Percentiles rank a stretch among this genome's conserved stretches.
These are phyloP conservation scores for Fusarium fujikuroi DNA, from an alignment of 2,329 filamentous ascomycete genomes.

Conservation along the genomic window DNA sequence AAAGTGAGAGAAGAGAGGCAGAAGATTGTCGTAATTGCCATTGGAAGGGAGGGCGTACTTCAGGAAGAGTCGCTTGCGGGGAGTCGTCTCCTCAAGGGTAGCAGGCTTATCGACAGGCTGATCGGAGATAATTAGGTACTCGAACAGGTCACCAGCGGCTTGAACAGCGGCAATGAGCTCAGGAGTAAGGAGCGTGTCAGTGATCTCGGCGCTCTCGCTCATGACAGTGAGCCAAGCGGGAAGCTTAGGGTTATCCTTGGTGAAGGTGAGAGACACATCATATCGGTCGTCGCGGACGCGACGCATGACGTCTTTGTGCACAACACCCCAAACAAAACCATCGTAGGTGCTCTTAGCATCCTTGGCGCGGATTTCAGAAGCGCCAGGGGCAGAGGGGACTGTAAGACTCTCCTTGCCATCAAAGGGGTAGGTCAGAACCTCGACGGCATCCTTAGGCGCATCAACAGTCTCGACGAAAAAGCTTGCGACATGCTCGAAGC, in stretches of 20 bases:
- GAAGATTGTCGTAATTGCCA: constrained; percentile 71
- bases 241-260: constrained; percentile 91
- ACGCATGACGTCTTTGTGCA: constrained; percentile 96
- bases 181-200: constrained; percentile 85
- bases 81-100: constrained; percentile 83
- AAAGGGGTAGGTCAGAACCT: constrained; percentile 86
- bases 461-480: constrained; percentile 84
- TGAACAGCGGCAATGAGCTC: constrained; percentile 85
- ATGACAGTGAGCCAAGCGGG: constrained; percentile 92
- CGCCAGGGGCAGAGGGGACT: constrained; percentile 72
- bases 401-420: constrained; percentile 89
- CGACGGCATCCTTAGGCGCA: constrained; percentile 75
- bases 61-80: constrained; percentile 88
- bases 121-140: constrained; percentile 90
- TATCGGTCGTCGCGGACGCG: constrained; percentile 90
- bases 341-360: constrained; percentile 79
- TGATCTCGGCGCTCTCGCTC: constrained; percentile 97
- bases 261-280: constrained; percentile 90
- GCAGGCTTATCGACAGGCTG: constrained; percentile 88
- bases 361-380: constrained; percentile 64
- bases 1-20: constrained; percentile 83
- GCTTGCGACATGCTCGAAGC: constrained; percentile 73
- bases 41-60: constrained; percentile 75
- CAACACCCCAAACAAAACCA: constrained; percentile 92
- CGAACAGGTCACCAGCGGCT: constrained; percentile 79